These are phyloP conservation scores for Colletotrichum viniferum DNA, from an alignment of 2,329 filamentous ascomycete species.

Conservation along the genomic window DNA sequence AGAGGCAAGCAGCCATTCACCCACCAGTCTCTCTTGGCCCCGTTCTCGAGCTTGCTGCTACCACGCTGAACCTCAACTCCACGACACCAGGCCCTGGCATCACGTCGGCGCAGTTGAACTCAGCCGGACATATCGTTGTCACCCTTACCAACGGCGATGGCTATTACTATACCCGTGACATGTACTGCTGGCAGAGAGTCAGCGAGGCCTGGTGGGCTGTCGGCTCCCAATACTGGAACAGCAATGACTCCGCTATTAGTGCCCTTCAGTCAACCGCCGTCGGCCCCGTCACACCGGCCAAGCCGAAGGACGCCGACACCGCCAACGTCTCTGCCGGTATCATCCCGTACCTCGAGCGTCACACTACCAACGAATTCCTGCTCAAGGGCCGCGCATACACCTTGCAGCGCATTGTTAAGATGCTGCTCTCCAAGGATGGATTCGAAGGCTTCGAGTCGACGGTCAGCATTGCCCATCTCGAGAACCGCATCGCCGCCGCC, in stretches of 20 bases:
- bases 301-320: conserved; percentile 48
- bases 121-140: conserved; percentile 83
- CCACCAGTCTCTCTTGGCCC: conserved; percentile 89
- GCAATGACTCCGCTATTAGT: conserved; percentile 86
- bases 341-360: conserved; percentile 89
- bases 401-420: conserved; percentile 89
- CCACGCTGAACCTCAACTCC: conserved; percentile 76
- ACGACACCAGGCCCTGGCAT: conserved; percentile 81
- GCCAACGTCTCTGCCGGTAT: conserved; percentile 84
- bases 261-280: conserved; percentile 76
- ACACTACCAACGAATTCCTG: conserved; percentile 91
- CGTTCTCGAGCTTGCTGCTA: conserved; percentile 83
- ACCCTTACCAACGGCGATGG: conserved; percentile 94
- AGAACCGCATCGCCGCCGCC: conserved; percentile 91
- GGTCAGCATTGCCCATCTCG: conserved; percentile 91
- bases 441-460: conserved; percentile 91
- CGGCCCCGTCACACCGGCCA: conserved; percentile 57
- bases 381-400: conserved; percentile 92
- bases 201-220: conserved; percentile 99
- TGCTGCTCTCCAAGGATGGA: conserved; percentile 84
- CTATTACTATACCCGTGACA: conserved; percentile 82
- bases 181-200: conserved; percentile 94
- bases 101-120: conserved; percentile 90
- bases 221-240: conserved; percentile 98
- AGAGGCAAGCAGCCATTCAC: conserved; percentile 81